These are phyloP conservation scores for Meripilus lineatus DNA, from an alignment of 1,284 basidiomycete genomes.

Conservation along the genomic window DNA sequence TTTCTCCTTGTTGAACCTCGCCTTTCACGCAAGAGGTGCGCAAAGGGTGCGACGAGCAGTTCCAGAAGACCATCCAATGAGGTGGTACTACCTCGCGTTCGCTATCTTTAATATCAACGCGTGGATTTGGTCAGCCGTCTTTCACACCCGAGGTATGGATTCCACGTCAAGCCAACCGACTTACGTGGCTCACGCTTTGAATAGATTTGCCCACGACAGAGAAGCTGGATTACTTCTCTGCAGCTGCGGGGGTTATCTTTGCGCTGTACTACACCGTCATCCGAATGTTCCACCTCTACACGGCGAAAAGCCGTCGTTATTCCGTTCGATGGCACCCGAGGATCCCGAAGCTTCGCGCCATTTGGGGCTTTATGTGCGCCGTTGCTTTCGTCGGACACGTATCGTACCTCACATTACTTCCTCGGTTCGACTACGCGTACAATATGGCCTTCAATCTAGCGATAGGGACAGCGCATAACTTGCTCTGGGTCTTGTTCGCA, in stretches of 20 bases:
- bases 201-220: conserved; percentile 84
- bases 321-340: conserved; percentile 1
- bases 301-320: conserved; percentile 14
- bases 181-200: conserved; percentile 9
- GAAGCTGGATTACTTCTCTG: conserved; percentile 93
- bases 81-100: conserved; percentile 65
- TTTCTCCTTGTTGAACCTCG: conserved; percentile 85
- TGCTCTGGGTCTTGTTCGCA: conserved; percentile 81
- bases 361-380: conserved; percentile 45
- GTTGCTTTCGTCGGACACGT: conserved; percentile 63
- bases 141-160: conserved; percentile 82
- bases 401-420: conserved; percentile 71
- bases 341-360: conserved; percentile 10
- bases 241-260: conserved; percentile 76
- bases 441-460: conserved; percentile 87
- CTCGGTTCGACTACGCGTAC: conserved; percentile 92
- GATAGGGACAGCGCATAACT: conserved; percentile 76
- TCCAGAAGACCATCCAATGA: conserved; percentile 62
- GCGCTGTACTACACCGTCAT: conserved; percentile 72
- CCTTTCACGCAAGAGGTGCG: conserved; percentile 61
- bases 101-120: conserved; percentile 79
- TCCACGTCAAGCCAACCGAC: conserved; percentile 1
- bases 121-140: conserved; percentile 91
- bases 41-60: conserved; percentile 46
- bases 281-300: conserved; percentile 78